These are phyloP conservation scores for Rhizopus stolonifer DNA, from an alignment of 371 early-diverging fungal species.

Conservation along the genomic window DNA sequence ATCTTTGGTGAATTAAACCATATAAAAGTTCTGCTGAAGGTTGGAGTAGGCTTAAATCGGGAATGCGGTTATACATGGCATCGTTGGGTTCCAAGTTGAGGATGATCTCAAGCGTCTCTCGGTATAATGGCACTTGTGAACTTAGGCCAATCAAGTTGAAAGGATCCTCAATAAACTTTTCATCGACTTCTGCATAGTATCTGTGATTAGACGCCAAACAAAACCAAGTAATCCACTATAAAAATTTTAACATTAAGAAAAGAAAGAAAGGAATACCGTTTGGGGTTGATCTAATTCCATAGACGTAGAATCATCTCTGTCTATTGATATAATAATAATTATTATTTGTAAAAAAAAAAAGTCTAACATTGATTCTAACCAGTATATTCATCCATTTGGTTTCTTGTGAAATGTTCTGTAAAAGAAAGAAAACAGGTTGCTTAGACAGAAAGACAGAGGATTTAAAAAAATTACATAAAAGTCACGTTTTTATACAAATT, in stretches of 20 bases:
- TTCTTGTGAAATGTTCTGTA: too few relatives aligned
- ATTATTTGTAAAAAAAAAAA: too few relatives aligned
- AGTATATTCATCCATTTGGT: too few relatives aligned
- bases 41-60: constrained; percentile 42
- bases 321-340: too few relatives aligned
- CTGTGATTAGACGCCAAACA: constrained; percentile 76
- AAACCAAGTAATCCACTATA: constrained; percentile 91
- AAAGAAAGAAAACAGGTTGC: too few relatives aligned
- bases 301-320: neutral
- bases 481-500: neutral
- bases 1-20: constrained; percentile 83
- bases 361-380: too few relatives aligned
- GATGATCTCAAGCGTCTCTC: constrained; percentile 81
- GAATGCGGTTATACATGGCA: constrained; percentile 41
- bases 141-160: constrained; percentile 92
- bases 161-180: constrained; percentile 85
- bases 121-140: constrained; percentile 74
- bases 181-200: constrained; percentile 79
- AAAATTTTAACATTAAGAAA: too few relatives aligned
- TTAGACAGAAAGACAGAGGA: too few relatives aligned
- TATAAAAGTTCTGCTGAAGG: constrained; percentile 67
- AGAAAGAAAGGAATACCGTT: neutral
- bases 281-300: constrained; percentile 9
- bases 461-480: neutral
- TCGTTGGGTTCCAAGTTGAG: constrained; percentile 74